Evolutionary conservation across 495 filamentous ascomycete genomes (phyloP).

Genomic region (Penicillium daleae): DNA sequence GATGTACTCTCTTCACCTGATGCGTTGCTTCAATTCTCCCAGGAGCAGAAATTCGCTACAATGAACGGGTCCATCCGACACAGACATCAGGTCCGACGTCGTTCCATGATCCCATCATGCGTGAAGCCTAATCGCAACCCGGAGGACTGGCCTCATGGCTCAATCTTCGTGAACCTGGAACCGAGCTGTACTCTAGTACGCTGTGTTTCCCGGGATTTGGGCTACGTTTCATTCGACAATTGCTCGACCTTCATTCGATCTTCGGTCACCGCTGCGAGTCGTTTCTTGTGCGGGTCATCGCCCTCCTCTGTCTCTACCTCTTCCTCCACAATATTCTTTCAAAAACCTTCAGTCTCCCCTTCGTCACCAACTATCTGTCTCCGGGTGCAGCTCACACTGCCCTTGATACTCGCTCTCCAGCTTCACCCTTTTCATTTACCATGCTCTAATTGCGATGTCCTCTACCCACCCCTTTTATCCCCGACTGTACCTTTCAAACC

Average conservation of each 20-base stretch:
- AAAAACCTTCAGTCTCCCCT: not conserved
- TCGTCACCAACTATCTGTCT: slow-evolving; percentile 7
- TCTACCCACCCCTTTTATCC: slow-evolving; percentile 5
- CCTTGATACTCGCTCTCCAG: slow-evolving; percentile 8
- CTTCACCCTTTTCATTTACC: slow-evolving; percentile 11
- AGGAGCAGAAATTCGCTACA: slow-evolving; percentile 37
- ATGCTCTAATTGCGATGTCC: slow-evolving; percentile 13
- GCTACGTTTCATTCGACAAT: slow-evolving; percentile 4
- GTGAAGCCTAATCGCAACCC: slow-evolving; percentile 29
- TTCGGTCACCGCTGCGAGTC: slow-evolving; percentile 7
- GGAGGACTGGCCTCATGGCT: slow-evolving; percentile 4
- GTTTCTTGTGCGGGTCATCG: not conserved
- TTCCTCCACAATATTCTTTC: slow-evolving; percentile 15
- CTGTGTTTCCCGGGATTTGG: not conserved
- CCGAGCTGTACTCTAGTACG: not conserved
- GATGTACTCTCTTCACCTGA: slow-evolving; percentile 40
- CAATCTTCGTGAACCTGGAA: not conserved
- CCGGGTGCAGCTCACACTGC: slow-evolving; percentile 3
- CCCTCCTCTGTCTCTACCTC: slow-evolving; percentile 23
- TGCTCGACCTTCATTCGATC: not conserved
- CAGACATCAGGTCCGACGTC: slow-evolving; percentile 34
- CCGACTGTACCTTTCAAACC: slow-evolving; percentile 16
- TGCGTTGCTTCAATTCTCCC: slow-evolving; percentile 56
- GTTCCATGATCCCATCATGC: slow-evolving; percentile 21
- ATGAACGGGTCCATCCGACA: slow-evolving; percentile 34